phyloP scores from a whole-genome alignment of 176 grass and related monocot species.

The Cocos nucifera region DNA sequence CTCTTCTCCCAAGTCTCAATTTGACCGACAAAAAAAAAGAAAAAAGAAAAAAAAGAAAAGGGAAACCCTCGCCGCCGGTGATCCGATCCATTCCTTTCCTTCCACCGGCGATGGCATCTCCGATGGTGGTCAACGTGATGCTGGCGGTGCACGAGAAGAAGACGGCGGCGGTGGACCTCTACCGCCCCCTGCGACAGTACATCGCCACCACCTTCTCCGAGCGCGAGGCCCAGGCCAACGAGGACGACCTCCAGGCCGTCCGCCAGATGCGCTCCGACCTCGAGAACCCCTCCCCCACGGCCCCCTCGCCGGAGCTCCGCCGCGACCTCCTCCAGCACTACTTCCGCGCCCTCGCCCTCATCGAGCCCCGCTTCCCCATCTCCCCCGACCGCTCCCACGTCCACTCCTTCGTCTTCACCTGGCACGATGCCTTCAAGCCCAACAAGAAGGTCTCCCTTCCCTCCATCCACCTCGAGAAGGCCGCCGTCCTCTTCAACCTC shows the following conservation, averaged over 20 bases:
- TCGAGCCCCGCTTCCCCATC: constrained; percentile 93
- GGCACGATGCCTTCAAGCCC: constrained; percentile 83
- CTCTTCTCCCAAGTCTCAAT: too few species aligned
- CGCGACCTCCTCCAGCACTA: constrained; percentile 75
- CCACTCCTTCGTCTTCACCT: constrained; percentile 78
- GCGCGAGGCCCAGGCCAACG: constrained; percentile 67
- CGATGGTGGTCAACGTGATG: constrained; percentile 62
- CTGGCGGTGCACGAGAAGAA: constrained; percentile 99
- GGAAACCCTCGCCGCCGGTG: too few species aligned
- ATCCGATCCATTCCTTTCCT: too few species aligned
- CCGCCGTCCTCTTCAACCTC: constrained; percentile 78
- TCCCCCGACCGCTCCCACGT: constrained; percentile 66
- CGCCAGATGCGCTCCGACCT: constrained; percentile 65
- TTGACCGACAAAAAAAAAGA: too few species aligned
- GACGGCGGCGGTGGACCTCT: constrained; percentile 51
- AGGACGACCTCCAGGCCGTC: constrained; percentile 67
- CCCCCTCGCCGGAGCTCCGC: constrained; percentile 57
- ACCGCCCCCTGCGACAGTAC: constrained; percentile 79
- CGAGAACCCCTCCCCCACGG: constrained; percentile 39
- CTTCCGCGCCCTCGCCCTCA: constrained; percentile 57
- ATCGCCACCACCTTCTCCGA: constrained; percentile 76
- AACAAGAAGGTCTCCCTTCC: constrained; percentile 53
- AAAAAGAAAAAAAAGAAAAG: too few species aligned
- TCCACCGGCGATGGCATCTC: not conserved
- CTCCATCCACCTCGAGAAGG: constrained; percentile 80